A percentile compares a stretch with the other conserved stretches of the same genome.
phyloP scores from a whole-genome alignment of 129 eudicot genomes.

The Arctium minus region DNA sequence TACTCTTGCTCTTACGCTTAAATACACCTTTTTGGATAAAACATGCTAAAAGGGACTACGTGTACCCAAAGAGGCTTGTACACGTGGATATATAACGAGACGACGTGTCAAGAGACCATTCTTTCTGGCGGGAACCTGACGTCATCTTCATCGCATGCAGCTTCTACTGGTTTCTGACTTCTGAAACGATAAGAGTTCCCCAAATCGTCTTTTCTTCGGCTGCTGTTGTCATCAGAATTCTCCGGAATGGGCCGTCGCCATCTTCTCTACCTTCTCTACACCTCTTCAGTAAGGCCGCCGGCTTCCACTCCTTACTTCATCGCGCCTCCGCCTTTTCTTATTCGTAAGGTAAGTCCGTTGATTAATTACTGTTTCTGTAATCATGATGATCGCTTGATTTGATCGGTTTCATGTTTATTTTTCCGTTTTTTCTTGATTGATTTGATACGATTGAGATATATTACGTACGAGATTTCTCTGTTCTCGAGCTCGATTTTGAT shows the following conservation, averaged over 20 bases:
- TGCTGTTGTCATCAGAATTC: not conserved
- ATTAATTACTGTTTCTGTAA: not conserved
- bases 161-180: not conserved
- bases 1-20: too few species aligned
- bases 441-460: not conserved
- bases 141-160: conserved; percentile 4
- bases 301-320: conserved; percentile 4
- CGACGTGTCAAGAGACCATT: conserved; percentile 19
- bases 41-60: not conserved
- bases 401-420: not conserved
- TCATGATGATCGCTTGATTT: not conserved
- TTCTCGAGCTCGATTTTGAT: not conserved
- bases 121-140: not conserved
- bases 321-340: conserved; percentile 12
- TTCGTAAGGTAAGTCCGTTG: conserved; percentile 14
- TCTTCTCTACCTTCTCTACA: conserved; percentile 40
- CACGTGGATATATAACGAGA: not conserved
- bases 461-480: not conserved
- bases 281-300: conserved; percentile 26
- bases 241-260: conserved; percentile 39
- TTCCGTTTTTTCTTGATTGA: too few species aligned
- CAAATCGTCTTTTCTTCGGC: not conserved
- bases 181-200: not conserved
- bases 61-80: not conserved
- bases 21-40: too few species aligned